A percentile compares a stretch with the other conserved stretches of the same genome.
Conservation (phyloP, 1,139 yeast species). For the Saccharomyces hybrid region DNA sequence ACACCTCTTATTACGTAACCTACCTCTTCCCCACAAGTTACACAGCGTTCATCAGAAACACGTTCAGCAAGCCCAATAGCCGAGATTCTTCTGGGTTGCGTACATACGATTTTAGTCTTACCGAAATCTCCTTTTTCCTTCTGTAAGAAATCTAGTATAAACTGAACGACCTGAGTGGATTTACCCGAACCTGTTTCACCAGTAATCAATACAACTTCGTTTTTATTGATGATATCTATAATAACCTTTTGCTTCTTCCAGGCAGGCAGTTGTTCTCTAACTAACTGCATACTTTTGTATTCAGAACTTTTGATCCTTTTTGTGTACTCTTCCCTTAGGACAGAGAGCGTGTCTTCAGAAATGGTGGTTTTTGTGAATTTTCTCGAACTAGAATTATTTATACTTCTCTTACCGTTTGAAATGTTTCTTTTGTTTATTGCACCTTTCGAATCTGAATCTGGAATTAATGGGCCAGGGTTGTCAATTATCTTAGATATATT, state of each 20-base stretch:
- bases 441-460: conserved; percentile 13
- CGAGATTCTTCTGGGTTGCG: conserved; percentile 94
- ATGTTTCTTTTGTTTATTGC: not conserved
- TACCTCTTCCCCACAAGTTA: conserved; percentile 61
- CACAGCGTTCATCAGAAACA: conserved; percentile 75
- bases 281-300: conserved; percentile 34
- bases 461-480: conserved; percentile 65
- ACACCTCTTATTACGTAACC: conserved; percentile 93
- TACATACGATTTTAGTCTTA: conserved; percentile 63
- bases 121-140: conserved; percentile 21
- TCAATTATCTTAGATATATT: conserved; percentile 50
- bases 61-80: conserved; percentile 93
- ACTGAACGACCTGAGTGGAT: conserved; percentile 89
- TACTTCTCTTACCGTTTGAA: not conserved
- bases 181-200: conserved; percentile 98
- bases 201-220: conserved; percentile 70
- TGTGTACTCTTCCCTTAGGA: conserved; percentile 28
- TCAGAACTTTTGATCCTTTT: conserved; percentile 22
- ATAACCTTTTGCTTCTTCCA: conserved; percentile 61
- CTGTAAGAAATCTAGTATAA: conserved; percentile 58
- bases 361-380: conserved; percentile 2
- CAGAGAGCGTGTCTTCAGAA: conserved; percentile 22
- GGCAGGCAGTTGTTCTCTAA: conserved; percentile 66
- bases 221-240: conserved; percentile 45
- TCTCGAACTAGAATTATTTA: not conserved